Base-by-base conservation (phyloP, 805 yeast genomes). In the Sugiyamaella qingdaonensis region DNA sequence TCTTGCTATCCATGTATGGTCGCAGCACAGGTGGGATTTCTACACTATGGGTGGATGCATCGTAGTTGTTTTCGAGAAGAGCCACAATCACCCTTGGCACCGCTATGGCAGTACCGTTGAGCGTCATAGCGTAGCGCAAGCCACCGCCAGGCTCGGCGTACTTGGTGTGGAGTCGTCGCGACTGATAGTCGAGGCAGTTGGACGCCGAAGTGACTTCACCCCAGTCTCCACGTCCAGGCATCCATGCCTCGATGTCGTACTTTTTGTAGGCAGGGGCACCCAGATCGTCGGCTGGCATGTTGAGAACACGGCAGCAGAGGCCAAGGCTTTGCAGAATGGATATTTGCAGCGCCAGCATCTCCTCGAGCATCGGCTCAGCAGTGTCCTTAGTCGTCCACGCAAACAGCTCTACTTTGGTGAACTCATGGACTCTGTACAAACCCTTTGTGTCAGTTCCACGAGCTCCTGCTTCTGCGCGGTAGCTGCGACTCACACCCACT, bases 391-490 rank as follows among this genome's bases (percentile, higher is more conserved):
- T 62, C 2, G 78, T 68, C 96, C 94, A 84, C 55, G 84, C 84
- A 63, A 92, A 94, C 51, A 94, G 70, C 66, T 94, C 99, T 1
- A 94, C 96, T 67, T 94, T 94, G 10, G 95, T 88, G 68, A 94
- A 94, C 70, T 94, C 99, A 66, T 94, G 99, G 21, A 94, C 97
- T 42, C 99, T 74, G 61, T 94, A 94, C 1, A 94, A 73, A 0
- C 99, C 99, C 61, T 85, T 82, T 0, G 97, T 89, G 59, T 89
- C 97, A 58, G 80, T 81, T 1, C 99, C 99, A 52, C 96, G 79
- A 1, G 98, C 94, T 1, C 98, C 99, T 0, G 99, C 99, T 66
- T 94, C 99, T 0, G 97, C 96, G 57, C 99, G 76, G 65, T 84
- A 94, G 57, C 96, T 81, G 58, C 97, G 76, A 51, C 95, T 85